phyloP scores from a whole-genome alignment of 768 basidiomycete genomes.

The Nevesoporus exiguus region DNA sequence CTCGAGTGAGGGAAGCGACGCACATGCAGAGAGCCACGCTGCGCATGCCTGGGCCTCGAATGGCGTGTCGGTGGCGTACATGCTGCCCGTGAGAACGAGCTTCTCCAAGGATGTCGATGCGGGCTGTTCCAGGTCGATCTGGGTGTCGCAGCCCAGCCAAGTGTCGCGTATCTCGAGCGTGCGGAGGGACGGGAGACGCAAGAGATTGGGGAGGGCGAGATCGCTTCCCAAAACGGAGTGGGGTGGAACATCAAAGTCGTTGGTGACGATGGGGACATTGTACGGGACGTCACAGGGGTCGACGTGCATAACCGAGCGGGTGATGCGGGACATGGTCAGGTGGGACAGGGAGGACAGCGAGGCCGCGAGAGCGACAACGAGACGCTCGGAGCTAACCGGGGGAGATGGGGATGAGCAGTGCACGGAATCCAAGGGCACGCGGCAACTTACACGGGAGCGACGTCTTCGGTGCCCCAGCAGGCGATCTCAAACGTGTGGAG shows the following conservation, averaged over 20 bases:
- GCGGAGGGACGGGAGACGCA: slow-evolving; percentile 58
- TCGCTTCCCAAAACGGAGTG: slow-evolving; percentile 52
- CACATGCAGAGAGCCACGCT: slow-evolving; percentile 26
- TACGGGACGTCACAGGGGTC: slow-evolving; percentile 39
- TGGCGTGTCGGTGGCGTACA: slow-evolving; percentile 19
- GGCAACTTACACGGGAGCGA: slow-evolving; percentile 36
- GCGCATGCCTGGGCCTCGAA: slow-evolving; percentile 23
- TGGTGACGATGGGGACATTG: slow-evolving; percentile 56
- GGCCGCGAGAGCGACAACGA: slow-evolving; percentile 66
- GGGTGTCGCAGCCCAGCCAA: slow-evolving; percentile 50
- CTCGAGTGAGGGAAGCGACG: slow-evolving; percentile 17
- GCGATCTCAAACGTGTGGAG: slow-evolving; percentile 19
- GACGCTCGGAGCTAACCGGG: slow-evolving; percentile 44
- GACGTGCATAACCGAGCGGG: slow-evolving; percentile 65
- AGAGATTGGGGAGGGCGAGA: slow-evolving; percentile 62
- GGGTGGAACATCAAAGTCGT: slow-evolving; percentile 58
- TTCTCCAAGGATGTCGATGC: slow-evolving; percentile 11
- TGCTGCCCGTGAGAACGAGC: slow-evolving; percentile 30
- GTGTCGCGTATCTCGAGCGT: slow-evolving; percentile 66
- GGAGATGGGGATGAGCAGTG: slow-evolving; percentile 9
- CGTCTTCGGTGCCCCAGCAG: slow-evolving; percentile 33
- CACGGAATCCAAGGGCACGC: neutral
- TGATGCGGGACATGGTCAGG: slow-evolving; percentile 59
- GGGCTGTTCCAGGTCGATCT: slow-evolving; percentile 11
- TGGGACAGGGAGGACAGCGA: slow-evolving; percentile 52